Evolutionary conservation across 1,284 basidiomycete genomes (phyloP), one percentile per base, ranked within the genome.

Genomic region (Abortiporus biennis): DNA sequence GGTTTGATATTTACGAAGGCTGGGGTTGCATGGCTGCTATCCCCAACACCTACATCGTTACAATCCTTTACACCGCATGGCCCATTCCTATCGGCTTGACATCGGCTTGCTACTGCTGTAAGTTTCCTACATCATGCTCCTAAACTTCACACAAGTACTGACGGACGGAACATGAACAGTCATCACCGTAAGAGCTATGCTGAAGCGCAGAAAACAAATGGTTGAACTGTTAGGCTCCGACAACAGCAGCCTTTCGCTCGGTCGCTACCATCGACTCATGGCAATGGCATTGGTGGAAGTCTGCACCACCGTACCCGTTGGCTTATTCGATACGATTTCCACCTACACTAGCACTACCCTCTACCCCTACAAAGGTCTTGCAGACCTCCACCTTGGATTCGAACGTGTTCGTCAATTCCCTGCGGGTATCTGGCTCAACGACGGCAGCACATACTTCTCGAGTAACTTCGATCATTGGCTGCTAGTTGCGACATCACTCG

Each of bases 1-100:
- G 80, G 19, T 84, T 71, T 55, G 55, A 74, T 44, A 75, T 83
- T 38, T 64, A 65, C 25, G 76, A 82, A 57, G 68, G 78, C 40
- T 47, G 79, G 24, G 80, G 80, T 2, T 82, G 78, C 52, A 59
- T 56, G 31, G 67, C 68, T 4, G 53, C 51, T 19, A 68, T 63
- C 2, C 72, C 66, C 47, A 70, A 74, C 48, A 72, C 72, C 1
- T 54, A 59, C 20, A 57, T 68, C 13, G 59, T 66, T 0, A 72
- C 69, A 44, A 53, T 68, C 19, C 50, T 81, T 20, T 47, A 63
- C 34, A 58, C 49, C 42, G 56, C 61, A 21, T 68, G 68, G 58
- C 67, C 71, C 1, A 49, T 74, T 30, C 25, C 68, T 5, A 57
- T 80, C 29, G 64, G 68, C 2, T 41, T 66, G 24, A 53, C 69